Conservation (phyloP, 768 basidiomycete genomes). For the Amanita molliuscula region DNA sequence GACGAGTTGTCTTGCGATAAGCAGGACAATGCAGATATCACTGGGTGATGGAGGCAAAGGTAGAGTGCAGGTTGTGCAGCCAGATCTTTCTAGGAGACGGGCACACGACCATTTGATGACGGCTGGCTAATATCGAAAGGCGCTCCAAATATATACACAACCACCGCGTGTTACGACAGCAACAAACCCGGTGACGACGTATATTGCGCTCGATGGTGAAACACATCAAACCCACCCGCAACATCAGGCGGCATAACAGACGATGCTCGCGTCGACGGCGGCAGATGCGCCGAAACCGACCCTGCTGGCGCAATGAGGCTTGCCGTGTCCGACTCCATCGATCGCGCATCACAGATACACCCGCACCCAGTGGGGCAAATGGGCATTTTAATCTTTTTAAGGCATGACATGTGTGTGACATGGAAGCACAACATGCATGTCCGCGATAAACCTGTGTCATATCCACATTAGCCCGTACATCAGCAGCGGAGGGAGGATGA, state of each 20-base stretch:
- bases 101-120: neutral
- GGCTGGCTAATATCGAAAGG: no score
- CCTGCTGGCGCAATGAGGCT: neutral
- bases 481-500: neutral
- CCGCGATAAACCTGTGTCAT: constrained; percentile 42
- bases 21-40: neutral
- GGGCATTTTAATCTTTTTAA: constrained; percentile 37
- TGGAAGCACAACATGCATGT: constrained; percentile 56
- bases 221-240: neutral
- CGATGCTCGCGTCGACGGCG: constrained; percentile 2
- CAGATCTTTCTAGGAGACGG: neutral
- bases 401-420: constrained; percentile 57
- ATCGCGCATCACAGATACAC: constrained; percentile 38
- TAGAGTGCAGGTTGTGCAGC: neutral
- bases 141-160: neutral
- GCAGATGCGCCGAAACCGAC: neutral
- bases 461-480: neutral
- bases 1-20: no score
- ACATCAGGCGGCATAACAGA: neutral
- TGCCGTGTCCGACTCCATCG: neutral
- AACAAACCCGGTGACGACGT: neutral
- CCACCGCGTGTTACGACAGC: neutral
- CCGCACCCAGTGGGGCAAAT: constrained; percentile 63
- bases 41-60: neutral
- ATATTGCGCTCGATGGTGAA: neutral